phyloP scores from a whole-genome alignment of 2,329 filamentous ascomycete genomes.

The Fusarium sp. region DNA sequence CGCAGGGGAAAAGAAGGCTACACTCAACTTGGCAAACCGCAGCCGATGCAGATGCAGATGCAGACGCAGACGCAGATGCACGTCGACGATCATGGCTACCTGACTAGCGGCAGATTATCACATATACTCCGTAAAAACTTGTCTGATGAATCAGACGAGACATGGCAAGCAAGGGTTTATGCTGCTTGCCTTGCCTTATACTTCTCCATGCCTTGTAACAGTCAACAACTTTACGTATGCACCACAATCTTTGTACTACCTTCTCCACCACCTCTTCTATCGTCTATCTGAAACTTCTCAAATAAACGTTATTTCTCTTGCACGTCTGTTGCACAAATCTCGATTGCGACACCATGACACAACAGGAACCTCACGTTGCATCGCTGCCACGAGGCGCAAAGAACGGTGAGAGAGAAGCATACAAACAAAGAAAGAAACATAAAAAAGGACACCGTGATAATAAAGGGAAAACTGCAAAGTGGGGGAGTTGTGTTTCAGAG shows the following conservation, averaged over 20 bases:
- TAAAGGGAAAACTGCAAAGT: neutral
- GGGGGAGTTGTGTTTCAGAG: constrained; percentile 28
- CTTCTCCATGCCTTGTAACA: neutral
- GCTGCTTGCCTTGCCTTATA: neutral
- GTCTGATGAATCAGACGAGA: constrained; percentile 14
- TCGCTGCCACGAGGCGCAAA: constrained; percentile 25
- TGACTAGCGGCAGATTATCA: constrained; percentile 24
- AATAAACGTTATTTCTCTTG: constrained; percentile 7
- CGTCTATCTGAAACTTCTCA: neutral
- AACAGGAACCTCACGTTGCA: constrained; percentile 24
- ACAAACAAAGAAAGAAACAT: neutral
- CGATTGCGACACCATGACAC: constrained; percentile 43
- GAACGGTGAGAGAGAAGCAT: constrained; percentile 27
- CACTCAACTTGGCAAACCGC: constrained; percentile 21
- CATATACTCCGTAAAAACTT: neutral
- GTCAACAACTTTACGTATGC: neutral
- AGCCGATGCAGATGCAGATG: constrained; percentile 8
- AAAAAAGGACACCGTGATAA: neutral
- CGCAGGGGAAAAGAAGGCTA: constrained; percentile 21
- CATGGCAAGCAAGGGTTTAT: constrained; percentile 15
- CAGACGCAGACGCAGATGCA: constrained; percentile 1
- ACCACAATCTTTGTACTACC: neutral
- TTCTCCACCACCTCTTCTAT: constrained; percentile 30
- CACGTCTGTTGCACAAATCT: constrained; percentile 41
- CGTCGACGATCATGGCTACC: constrained; percentile 13